Evolutionary conservation across 108 stramenopile species (phyloP).

Genomic region (Epipyxis sp.): DNA sequence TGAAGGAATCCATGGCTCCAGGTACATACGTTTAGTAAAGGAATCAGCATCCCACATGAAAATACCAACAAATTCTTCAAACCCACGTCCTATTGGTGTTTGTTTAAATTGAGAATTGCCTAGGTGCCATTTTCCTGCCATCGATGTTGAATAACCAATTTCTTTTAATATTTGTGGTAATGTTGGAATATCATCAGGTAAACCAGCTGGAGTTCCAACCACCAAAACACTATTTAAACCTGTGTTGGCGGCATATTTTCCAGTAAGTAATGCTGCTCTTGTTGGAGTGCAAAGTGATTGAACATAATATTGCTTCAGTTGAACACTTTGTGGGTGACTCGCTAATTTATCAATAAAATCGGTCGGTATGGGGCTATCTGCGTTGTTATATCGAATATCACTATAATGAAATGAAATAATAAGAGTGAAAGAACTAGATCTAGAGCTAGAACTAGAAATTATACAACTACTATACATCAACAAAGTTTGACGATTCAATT

Average conservation of each 20-base stretch:
- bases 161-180: conserved; percentile 12
- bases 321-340: conserved; percentile 8
- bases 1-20: background rate
- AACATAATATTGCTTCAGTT: conserved; percentile 31
- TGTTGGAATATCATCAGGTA: conserved; percentile 21
- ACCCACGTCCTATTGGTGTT: conserved; percentile 38
- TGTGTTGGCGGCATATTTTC: conserved; percentile 35
- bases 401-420: background rate
- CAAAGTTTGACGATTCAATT: no score
- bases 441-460: background rate
- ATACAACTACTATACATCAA: no score
- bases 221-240: conserved; percentile 34
- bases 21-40: conserved; percentile 7
- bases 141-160: conserved; percentile 37
- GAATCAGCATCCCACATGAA: conserved; percentile 17
- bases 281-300: conserved; percentile 33
- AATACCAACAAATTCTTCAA: conserved; percentile 38
- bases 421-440: background rate
- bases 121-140: conserved; percentile 53
- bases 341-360: conserved; percentile 23
- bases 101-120: conserved; percentile 28
- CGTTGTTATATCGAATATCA: conserved; percentile 26
- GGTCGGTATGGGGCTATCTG: conserved; percentile 19
- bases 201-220: background rate
- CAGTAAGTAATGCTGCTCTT: conserved; percentile 41